Percentiles rank a stretch among this genome's conserved stretches.
These are phyloP conservation scores for Pharnaceum exiguum DNA, from an alignment of 148 eudicot genomes.

Conservation along the genomic window DNA sequence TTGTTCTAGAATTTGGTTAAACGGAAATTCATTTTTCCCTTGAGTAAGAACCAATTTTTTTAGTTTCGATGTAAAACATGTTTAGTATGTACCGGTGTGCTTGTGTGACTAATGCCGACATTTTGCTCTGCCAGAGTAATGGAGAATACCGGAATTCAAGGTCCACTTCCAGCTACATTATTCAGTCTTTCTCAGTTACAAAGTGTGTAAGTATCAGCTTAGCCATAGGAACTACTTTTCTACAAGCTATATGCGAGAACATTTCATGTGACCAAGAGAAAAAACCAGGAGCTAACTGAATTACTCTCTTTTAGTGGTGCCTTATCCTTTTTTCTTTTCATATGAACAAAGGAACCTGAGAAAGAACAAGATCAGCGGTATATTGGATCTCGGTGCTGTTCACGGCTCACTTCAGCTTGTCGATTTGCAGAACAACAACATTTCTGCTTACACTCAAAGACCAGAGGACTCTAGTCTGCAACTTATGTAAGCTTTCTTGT, in stretches of 20 bases:
- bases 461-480: slow-evolving; percentile 11
- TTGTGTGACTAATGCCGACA: too few species aligned
- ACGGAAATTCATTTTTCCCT: too few species aligned
- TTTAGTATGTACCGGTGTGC: too few species aligned
- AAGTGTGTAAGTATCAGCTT: slow-evolving; percentile 45
- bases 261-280: neutral
- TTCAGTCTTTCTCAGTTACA: slow-evolving; percentile 58
- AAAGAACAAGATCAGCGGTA: slow-evolving; percentile 51
- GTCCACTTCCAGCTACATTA: slow-evolving; percentile 36
- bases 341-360: slow-evolving; percentile 30
- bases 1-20: too few species aligned
- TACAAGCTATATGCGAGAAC: neutral
- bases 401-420: slow-evolving; percentile 51
- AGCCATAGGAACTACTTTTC: neutral
- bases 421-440: slow-evolving; percentile 53
- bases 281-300: neutral
- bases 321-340: neutral
- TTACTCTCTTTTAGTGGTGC: neutral
- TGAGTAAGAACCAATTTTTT: too few species aligned
- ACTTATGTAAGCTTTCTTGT: slow-evolving; percentile 33
- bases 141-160: slow-evolving; percentile 40
- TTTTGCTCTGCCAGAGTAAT: slow-evolving; percentile 34
- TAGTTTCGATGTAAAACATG: too few species aligned
- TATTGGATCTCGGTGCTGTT: slow-evolving; percentile 40
- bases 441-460: slow-evolving; percentile 24